A percentile compares a stretch with the other conserved stretches of the same genome.
Conservation (phyloP, 352 stramenopile genomes). For the Globisporangium radiosum region DNA sequence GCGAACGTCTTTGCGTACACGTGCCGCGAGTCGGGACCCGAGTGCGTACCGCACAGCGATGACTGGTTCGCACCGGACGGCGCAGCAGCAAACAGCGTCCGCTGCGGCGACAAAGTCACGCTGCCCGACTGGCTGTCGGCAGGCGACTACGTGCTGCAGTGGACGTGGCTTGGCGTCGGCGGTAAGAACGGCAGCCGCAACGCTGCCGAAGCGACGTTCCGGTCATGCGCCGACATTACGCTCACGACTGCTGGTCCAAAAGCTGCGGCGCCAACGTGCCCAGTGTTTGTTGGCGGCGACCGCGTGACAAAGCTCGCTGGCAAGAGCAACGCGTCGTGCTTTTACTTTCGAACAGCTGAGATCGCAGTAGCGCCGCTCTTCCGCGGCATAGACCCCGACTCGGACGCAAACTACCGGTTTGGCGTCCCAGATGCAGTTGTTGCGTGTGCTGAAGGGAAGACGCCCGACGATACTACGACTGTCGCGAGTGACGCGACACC, state of each 20-base stretch:
- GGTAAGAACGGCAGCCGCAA: conserved; percentile 47
- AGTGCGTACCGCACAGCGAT: conserved; percentile 18
- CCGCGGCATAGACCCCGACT: no score
- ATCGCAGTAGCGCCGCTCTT: conserved; percentile 9
- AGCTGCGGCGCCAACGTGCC: conserved; percentile 26
- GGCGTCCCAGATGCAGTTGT: no score
- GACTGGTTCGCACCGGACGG: conserved; percentile 39
- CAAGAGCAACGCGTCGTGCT: conserved; percentile 33
- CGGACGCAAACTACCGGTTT: no score
- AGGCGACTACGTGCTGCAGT: conserved; percentile 56
- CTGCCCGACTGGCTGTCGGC: conserved; percentile 34
- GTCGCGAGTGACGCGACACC: no score
- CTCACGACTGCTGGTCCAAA: conserved; percentile 29
- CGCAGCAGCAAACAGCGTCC: conserved; percentile 27
- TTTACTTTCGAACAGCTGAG: conserved; percentile 53
- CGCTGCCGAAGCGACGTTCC: conserved; percentile 41
- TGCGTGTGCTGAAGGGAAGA: no score
- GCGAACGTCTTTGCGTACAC: conserved; percentile 51
- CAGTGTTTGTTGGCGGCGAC: conserved; percentile 43
- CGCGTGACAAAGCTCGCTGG: conserved; percentile 39
- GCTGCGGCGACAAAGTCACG: conserved; percentile 40
- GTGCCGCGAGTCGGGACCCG: conserved; percentile 36
- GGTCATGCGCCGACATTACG: conserved; percentile 47
- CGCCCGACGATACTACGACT: no score
- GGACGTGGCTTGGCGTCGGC: conserved; percentile 42